Conservation (phyloP, 1,139 yeast species). For the Hansenula lynferdii region DNA sequence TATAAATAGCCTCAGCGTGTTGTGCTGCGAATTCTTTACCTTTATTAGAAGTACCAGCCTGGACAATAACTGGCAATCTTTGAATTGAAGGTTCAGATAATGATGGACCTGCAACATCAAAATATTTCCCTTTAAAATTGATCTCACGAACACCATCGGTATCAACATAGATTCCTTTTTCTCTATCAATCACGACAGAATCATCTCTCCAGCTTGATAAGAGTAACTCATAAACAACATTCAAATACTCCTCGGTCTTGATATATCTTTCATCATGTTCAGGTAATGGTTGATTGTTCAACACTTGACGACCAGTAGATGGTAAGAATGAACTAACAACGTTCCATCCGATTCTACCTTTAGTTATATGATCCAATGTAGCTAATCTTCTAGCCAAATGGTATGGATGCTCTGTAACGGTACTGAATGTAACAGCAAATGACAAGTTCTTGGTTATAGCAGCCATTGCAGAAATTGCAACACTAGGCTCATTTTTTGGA, state of each 20-base stretch:
- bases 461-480: constrained; percentile 35
- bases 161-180: constrained; percentile 28
- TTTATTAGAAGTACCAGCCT: constrained; percentile 36
- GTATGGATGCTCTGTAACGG: constrained; percentile 38
- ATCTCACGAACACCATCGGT: constrained; percentile 31
- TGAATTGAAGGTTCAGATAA: constrained; percentile 36
- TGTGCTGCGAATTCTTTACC: constrained; percentile 37
- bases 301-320: constrained; percentile 31
- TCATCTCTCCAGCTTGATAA: constrained; percentile 39
- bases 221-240: constrained; percentile 32
- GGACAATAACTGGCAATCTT: constrained; percentile 35
- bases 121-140: constrained; percentile 33
- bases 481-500: constrained; percentile 34
- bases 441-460: constrained; percentile 32
- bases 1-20: constrained; percentile 36
- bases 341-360: constrained; percentile 41
- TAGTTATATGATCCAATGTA: constrained; percentile 35
- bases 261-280: constrained; percentile 35
- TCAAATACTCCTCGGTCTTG: constrained; percentile 33
- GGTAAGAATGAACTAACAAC: constrained; percentile 34
- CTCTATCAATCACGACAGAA: constrained; percentile 28
- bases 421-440: constrained; percentile 38
- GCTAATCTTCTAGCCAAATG: constrained; percentile 36
- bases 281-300: constrained; percentile 30
- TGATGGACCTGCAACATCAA: constrained; percentile 34